Percentiles rank a stretch among this genome's conserved stretches.
These are phyloP conservation scores for Fusarium anguioides DNA, from an alignment of 2,329 filamentous ascomycete species.

Conservation along the genomic window DNA sequence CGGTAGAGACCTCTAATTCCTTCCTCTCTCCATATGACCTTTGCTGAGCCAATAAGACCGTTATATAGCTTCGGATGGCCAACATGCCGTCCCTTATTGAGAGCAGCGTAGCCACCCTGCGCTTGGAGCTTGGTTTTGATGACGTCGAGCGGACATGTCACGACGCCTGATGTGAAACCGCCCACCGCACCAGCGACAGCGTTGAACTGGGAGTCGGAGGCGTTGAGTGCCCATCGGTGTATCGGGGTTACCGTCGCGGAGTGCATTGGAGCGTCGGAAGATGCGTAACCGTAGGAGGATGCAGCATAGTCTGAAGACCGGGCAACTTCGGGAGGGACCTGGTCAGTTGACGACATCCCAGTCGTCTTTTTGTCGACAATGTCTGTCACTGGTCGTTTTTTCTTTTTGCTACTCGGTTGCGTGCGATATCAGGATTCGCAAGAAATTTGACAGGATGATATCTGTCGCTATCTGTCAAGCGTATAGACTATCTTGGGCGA, in stretches of 20 bases:
- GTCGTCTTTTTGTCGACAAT: constrained; percentile 20
- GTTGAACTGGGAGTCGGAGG: constrained; percentile 76
- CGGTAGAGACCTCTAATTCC: constrained; percentile 92
- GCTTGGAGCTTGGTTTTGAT: constrained; percentile 99
- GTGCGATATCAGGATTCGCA: constrained; percentile 9
- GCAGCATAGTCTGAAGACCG: constrained; percentile 52
- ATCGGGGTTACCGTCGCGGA: constrained; percentile 54
- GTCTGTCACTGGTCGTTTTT: constrained; percentile 13
- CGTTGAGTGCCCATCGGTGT: constrained; percentile 66
- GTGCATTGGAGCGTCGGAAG: constrained; percentile 50
- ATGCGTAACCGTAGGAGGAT: constrained; percentile 50
- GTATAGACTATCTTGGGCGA: background rate
- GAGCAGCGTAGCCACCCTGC: constrained; percentile 81
- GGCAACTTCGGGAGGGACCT: constrained; percentile 52
- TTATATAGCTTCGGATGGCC: constrained; percentile 76
- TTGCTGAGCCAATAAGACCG: constrained; percentile 87
- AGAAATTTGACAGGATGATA: background rate
- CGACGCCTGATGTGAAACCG: constrained; percentile 91
- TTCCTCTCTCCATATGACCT: constrained; percentile 87
- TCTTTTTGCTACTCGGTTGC: constrained; percentile 17
- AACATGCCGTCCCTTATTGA: constrained; percentile 60
- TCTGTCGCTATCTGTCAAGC: constrained; percentile 12
- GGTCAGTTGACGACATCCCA: constrained; percentile 64
- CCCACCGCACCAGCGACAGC: constrained; percentile 88
- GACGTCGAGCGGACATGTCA: constrained; percentile 97